Conservation (phyloP, 129 eudicot species). For the Artemisia argyi region DNA sequence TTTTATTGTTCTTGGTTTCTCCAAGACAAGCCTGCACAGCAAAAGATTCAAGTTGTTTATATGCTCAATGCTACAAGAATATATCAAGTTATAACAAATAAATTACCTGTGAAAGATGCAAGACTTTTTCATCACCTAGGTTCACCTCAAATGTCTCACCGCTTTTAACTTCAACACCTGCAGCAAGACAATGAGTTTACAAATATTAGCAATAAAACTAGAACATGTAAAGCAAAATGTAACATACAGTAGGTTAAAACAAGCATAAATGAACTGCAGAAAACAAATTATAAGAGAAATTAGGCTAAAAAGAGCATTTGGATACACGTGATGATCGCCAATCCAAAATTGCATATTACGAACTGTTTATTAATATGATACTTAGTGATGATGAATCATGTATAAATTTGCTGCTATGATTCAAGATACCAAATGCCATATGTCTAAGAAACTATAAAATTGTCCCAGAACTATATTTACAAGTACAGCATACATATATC, state of each 20-base stretch:
- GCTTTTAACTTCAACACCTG: constrained; percentile 76
- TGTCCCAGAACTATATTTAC: no score
- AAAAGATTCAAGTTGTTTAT: not conserved
- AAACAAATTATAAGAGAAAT: not conserved
- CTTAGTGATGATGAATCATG: no score
- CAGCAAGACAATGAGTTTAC: not conserved
- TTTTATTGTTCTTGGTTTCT: constrained; percentile 58
- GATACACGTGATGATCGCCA: not conserved
- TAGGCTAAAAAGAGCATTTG: not conserved
- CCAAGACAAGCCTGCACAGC: constrained; percentile 69
- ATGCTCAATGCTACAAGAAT: not conserved
- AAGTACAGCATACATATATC: no score
- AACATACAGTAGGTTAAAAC: no score
- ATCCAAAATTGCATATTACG: not conserved
- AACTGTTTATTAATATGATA: not conserved
- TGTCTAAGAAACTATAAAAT: no score
- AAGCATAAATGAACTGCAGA: not conserved
- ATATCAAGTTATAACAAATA: not conserved
- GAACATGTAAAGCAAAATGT: no score
- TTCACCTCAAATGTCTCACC: constrained; percentile 50
- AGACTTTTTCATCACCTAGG: constrained; percentile 53
- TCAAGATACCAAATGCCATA: no score
- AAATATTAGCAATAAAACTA: not conserved
- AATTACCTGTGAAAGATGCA: constrained; percentile 87
- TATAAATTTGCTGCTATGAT: no score